Conservation (phyloP, 148 eudicot genomes). For the Spergularia marina region DNA sequence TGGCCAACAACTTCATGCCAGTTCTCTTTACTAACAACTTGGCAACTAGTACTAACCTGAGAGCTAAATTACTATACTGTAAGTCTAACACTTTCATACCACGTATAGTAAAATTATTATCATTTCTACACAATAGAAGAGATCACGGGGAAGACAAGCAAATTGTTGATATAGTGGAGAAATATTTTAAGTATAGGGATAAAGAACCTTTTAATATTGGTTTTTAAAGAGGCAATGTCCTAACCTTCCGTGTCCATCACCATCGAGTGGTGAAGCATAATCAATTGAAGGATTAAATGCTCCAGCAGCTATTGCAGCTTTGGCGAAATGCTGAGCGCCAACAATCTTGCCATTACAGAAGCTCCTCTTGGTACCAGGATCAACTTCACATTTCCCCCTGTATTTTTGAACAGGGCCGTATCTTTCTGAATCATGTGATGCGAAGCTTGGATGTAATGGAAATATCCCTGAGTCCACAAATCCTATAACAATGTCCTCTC, state of each 20-base stretch:
- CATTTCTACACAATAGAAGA: too few species aligned
- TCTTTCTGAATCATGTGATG: conserved; percentile 58
- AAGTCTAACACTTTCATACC: too few species aligned
- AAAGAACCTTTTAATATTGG: background rate
- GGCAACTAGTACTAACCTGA: too few species aligned
- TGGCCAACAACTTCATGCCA: too few species aligned
- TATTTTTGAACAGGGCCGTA: conserved; percentile 82
- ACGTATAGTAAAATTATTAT: too few species aligned
- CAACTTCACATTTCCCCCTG: conserved; percentile 89
- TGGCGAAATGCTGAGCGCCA: conserved; percentile 97
- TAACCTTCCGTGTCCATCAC: conserved; percentile 99
- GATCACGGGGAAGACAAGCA: too few species aligned
- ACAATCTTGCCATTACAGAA: conserved; percentile 95
- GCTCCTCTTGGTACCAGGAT: conserved; percentile 58
- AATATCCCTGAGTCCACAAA: conserved; percentile 91
- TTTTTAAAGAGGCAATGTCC: conserved; percentile 15
- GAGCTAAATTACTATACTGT: too few species aligned
- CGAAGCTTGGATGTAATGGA: conserved; percentile 88
- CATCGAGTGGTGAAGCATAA: conserved; percentile 93
- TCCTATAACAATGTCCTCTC: conserved; percentile 90
- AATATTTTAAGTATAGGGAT: too few species aligned
- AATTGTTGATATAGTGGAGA: too few species aligned
- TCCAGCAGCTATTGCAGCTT: conserved; percentile 94
- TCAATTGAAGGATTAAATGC: conserved; percentile 79
- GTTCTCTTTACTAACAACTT: too few species aligned